These are phyloP conservation scores for Neopestalotiopsis rosae DNA, from an alignment of 2,329 filamentous ascomycete species.

Conservation along the genomic window DNA sequence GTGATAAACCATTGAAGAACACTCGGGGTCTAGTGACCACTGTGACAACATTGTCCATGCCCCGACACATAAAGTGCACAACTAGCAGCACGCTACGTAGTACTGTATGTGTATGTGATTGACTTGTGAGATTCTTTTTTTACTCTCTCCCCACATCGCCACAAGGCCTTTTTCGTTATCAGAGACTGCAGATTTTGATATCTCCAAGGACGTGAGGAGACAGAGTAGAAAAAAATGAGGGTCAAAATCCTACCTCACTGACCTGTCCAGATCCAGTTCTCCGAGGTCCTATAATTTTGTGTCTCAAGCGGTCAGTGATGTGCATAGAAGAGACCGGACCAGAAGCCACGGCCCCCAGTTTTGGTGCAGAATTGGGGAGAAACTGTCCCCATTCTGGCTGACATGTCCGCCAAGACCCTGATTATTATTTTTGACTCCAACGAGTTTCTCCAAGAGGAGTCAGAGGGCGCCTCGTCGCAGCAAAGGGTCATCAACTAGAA, in stretches of 20 bases:
- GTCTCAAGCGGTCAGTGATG: not conserved
- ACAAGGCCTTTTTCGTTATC: not conserved
- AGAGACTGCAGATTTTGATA: not conserved
- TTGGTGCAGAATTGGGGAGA: slow-evolving; percentile 1
- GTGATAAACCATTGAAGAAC: not conserved
- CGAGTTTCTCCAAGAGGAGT: not conserved
- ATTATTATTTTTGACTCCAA: not conserved
- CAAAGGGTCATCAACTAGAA: no score
- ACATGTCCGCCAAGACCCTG: slow-evolving; percentile 10
- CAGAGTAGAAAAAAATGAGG: no score
- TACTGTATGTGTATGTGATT: no score
- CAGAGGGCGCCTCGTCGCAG: not conserved
- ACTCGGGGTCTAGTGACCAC: not conserved
- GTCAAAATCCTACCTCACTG: not conserved
- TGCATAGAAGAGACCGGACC: slow-evolving; percentile 2
- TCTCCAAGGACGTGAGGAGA: not conserved
- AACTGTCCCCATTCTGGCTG: not conserved
- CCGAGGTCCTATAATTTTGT: slow-evolving; percentile 1
- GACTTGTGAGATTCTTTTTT: not conserved
- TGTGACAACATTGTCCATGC: not conserved
- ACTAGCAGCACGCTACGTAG: not conserved
- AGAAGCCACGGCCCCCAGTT: not conserved
- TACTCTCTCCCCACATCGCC: not conserved
- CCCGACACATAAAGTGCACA: not conserved
- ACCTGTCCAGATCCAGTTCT: not conserved